Evolutionary conservation across 1,284 basidiomycete species (phyloP), one percentile per base, ranked within the genome.

Genomic region (Jaminaea rosea): DNA sequence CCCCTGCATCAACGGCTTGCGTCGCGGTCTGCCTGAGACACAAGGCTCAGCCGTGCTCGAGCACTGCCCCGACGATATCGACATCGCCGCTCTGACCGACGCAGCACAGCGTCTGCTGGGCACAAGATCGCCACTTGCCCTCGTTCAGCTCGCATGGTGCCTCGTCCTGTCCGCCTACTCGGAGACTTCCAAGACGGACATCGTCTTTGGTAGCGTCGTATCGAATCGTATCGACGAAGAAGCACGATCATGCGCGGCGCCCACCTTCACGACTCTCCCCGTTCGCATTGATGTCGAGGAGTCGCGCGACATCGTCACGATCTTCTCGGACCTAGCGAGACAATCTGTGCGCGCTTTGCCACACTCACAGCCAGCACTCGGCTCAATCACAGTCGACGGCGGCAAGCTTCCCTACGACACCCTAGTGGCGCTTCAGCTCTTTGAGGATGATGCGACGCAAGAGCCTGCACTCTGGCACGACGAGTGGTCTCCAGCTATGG

Each of bases 221-320:
- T 52, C 50, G 8, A 47, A 47, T n/a, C 34, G 55, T 1, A 42
- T 56, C 11, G 55, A 56, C n/a, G 45, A 36, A 2, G 23, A 28
- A 3, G 47, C 50, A 4, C 29, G 39, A 1, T 10, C 19, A 3
- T 56, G 55, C 31, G 49, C 50, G 42, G 50, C 47, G 5, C 55
- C 55, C 4, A 56, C 55, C 1, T 56, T 56, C 29, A 53, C 52
- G 26, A 51, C 51, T 15, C 26, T 56, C 8, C 55, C 55, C 26
- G 52, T 53, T 32, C 27, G 44, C 26, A 44, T 39, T 3, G 6
- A 51, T 9, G 28, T 56, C 10, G 46, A 21, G 9, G 44, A 15
- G 9, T 13, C 13, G 10, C 11, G 26, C n/a, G 44, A 29, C 31
- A 27, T 3, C 19, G 29, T 9, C 19, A 50, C 26, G 10, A 27